Evolutionary conservation across 2,329 filamentous ascomycete species (phyloP), one percentile per base, ranked within the genome.

Genomic region (Sporothrix protearum): DNA sequence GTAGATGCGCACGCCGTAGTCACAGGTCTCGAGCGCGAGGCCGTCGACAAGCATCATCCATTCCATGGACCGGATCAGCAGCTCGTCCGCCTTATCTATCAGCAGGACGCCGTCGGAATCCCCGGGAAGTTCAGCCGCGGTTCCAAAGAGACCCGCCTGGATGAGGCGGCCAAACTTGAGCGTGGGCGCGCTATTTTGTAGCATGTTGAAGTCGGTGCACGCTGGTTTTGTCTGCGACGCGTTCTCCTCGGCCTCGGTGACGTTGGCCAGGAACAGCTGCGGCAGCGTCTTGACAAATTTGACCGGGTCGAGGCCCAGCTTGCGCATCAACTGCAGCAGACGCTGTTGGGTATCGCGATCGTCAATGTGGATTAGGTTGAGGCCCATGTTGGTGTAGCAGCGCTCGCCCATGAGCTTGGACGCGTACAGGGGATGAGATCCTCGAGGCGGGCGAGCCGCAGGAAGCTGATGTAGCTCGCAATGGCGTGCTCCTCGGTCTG

Each of bases 351-450:
- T 88, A 8, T 87, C 83, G 8, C 84, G 80, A 57, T 92, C 87
- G 36, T 86, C 85, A 70, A 97, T 86, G 61, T 92, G 88, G 67
- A 94, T 90, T 71, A 97, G 82, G 71, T 96, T 91, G 69, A 88
- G 87, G 71, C 91, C 92, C 66, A 99, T 85, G 19, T 91, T 90
- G 70, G 89, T 86, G 75, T 93, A 89, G 73, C 87, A 86, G 74
- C 91, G 86, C 14, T 88, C 83, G 7, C 85, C 82, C 10, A 88
- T 85, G 14, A 99, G 84, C 76, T 93, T 90, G 9, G 93, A 93
- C 74, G 92, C 94, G 79, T 99, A 99, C 0, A 97, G 83, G 96
- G 94, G 71, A 97, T 91, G 55, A 96, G 82, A 74, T 95, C 90
- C 72, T 91, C 88, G 70, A 96, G 88, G 45, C 89, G 88, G 19